Conservation (phyloP, 805 yeast species). For the Metschnikowia sp. region DNA sequence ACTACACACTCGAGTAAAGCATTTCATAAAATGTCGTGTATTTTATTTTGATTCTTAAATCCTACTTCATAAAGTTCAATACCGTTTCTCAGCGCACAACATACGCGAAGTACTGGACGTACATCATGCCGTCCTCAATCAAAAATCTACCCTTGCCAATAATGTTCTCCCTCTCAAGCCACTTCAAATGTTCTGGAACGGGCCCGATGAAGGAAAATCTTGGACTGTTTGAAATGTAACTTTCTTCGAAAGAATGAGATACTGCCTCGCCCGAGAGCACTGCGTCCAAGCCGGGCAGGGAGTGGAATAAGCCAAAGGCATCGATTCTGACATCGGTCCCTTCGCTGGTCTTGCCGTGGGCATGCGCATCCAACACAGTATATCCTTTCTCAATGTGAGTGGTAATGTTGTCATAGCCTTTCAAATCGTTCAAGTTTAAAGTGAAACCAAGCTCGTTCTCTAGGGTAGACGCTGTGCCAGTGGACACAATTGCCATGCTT, state of each 20-base stretch:
- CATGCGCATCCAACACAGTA: slow-evolving; percentile 43
- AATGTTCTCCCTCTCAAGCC: slow-evolving; percentile 48
- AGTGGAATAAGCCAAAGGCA: slow-evolving; percentile 48
- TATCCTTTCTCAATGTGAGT: slow-evolving; percentile 23
- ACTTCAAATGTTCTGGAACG: slow-evolving; percentile 41
- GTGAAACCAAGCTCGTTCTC: slow-evolving; percentile 28
- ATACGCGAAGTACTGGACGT: slow-evolving; percentile 54
- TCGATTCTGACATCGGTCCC: slow-evolving; percentile 41
- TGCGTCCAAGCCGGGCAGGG: slow-evolving; percentile 30
- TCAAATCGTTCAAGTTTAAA: slow-evolving; percentile 23
- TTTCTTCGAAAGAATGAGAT: slow-evolving; percentile 38
- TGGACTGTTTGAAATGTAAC: slow-evolving; percentile 49
- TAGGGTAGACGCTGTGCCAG: slow-evolving; percentile 29
- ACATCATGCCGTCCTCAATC: slow-evolving; percentile 45
- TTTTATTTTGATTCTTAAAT: too few species aligned
- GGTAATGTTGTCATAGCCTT: slow-evolving; percentile 50
- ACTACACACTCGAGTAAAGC: too few species aligned
- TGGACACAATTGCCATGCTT: slow-evolving; percentile 19
- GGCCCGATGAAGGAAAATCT: slow-evolving; percentile 38
- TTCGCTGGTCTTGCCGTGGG: slow-evolving; percentile 43
- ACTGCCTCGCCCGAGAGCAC: slow-evolving; percentile 32
- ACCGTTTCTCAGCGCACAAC: slow-evolving; percentile 12
- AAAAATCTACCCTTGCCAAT: slow-evolving; percentile 59
- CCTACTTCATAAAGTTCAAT: too few species aligned
- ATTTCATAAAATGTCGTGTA: too few species aligned